Evolutionary conservation across 208 protist species (phyloP), one percentile per base, ranked within the genome.

Genomic region (Acanthamoeba sp.): DNA sequence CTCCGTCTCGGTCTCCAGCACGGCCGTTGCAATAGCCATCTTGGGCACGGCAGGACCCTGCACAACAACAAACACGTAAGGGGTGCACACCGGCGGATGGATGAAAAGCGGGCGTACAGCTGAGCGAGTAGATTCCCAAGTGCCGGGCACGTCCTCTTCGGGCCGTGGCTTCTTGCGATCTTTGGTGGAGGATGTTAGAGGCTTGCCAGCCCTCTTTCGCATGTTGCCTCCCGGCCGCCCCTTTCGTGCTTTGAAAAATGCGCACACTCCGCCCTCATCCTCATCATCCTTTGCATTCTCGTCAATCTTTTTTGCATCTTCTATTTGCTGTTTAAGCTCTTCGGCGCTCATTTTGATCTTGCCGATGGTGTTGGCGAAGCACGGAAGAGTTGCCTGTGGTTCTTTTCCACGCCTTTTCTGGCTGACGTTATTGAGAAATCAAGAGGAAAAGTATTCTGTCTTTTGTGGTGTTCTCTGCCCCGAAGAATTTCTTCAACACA

Each of bases 21-120:
- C 38, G 4, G 82, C 82, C 20, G 93, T 95, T 7, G 93, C 93
- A 12, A 85, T 78, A n/a, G 69, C 69, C 34, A 45, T 36, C 69
- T 78, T 78, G 9, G 69, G 69, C 6, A 78, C 69, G 14, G 69
- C 69, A 2, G 69, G 34, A n/a, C 36, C 69, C 69, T 78, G 36
- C 16, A 45, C 1, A 32, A 45, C 18, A 32, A 42, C 32, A 32
- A 36, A 71, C 10, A 78, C 22, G 36, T 36, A n/a, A 71, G 1
- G 62, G 18, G 22, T 7, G 9, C 16, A 24, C 22, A 55, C 18
- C 16, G 16, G 50, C 12, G 16, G 50, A 12, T 24, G 50, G 22
- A 24, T 64, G 27, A 64, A 1, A 64, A 64, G 10, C 18, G 50
- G 50, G 50, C 18, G 50, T 40, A 78, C 69, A 7, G 69, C 69